Base-by-base conservation (phyloP, 2,329 filamentous ascomycete genomes). In the Colletotrichum chrysophilum region DNA sequence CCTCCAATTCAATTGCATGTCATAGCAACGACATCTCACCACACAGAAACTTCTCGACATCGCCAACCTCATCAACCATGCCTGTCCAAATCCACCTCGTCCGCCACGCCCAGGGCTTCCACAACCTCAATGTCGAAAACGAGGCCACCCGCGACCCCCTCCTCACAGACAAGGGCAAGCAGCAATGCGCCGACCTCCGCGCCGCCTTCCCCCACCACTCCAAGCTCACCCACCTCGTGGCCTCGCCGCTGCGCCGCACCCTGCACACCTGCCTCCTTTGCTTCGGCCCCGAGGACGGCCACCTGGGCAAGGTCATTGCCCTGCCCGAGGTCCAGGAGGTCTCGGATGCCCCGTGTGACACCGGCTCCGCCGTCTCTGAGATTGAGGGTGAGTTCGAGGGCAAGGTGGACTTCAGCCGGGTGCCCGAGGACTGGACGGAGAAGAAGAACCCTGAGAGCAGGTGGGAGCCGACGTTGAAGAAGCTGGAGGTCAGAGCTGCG, bases 261-360 rank as follows among this genome's bases (percentile, higher is more conserved):
- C 88, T 98, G 61, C 92, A 95, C 84, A 98, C 96, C 3, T 93
- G 94, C 38, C 88, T 95, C 34, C 86, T 92, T 70, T 90, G 91
- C 61, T 97, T 98, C 83, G 89, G 88, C 21, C 87, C 91, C 1
- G 88, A 91, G 67, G 80, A 65, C 13, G 43, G 71, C 9, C 68
- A 21, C n/a, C n/a, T 52, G 5, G 43, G 55, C 48, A 79, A 81
- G 12, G 89, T 97, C 67, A 85, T 94, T 30, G 92, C 93, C 2
- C 86, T 97, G 14, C 95, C 95, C 1, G 91, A 94, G 77, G 86
- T 95, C 6, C 96, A 98, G 84, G 96, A 98, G 84, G 92, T 95
- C 1, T 93, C 92, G 6, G 89, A 92, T 68, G 86, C 93, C 34
- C 93, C 94, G 1, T 96, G 95, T 83, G 96, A 98, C 82, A 93